A percentile compares a stretch with the other conserved stretches of the same genome.
Conservation (phyloP, 2,329 filamentous ascomycete genomes). For the Fusarium irregulare region DNA sequence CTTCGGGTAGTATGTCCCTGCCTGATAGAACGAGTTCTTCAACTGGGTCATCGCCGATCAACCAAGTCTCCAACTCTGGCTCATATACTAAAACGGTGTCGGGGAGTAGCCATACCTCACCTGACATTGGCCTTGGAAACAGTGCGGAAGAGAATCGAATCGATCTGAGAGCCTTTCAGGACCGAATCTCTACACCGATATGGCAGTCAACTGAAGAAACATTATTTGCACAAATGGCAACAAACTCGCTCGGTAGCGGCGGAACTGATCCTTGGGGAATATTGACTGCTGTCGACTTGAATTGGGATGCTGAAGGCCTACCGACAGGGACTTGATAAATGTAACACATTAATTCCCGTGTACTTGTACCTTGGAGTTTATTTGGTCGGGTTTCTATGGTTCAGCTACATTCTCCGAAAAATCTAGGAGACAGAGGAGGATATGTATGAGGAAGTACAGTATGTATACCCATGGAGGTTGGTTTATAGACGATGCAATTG, state of each 20-base stretch:
- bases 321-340: constrained; percentile 10
- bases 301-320: constrained; percentile 38
- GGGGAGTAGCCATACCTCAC: constrained; percentile 49
- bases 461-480: constrained; percentile 23
- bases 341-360: background rate
- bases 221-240: constrained; percentile 45
- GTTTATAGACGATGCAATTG: background rate
- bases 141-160: constrained; percentile 52
- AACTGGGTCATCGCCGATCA: constrained; percentile 47
- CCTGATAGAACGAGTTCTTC: constrained; percentile 52
- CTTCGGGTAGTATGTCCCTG: constrained; percentile 33
- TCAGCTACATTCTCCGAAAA: constrained; percentile 4
- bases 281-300: constrained; percentile 43
- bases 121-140: constrained; percentile 50
- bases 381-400: constrained; percentile 3
- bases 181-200: constrained; percentile 46
- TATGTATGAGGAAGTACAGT: constrained; percentile 32
- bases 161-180: constrained; percentile 50
- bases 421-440: background rate
- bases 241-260: constrained; percentile 37
- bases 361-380: constrained; percentile 8
- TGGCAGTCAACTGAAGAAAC: constrained; percentile 50
- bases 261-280: constrained; percentile 48
- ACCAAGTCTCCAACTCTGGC: constrained; percentile 38
- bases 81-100: constrained; percentile 40